Conservation (phyloP, 2,329 filamentous ascomycete genomes). For the Phaeosphaeria sp. region DNA sequence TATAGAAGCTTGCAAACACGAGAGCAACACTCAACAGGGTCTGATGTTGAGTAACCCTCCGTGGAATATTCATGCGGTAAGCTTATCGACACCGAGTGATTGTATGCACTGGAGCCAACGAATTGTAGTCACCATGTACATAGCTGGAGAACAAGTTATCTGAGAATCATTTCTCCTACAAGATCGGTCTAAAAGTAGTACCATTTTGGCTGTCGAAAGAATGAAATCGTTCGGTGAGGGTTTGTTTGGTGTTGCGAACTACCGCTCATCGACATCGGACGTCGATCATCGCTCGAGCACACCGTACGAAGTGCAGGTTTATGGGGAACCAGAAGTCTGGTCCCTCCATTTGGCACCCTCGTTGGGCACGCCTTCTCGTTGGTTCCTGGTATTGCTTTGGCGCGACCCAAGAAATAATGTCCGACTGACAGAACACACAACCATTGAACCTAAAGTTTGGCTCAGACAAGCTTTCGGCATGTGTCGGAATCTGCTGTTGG, state of each 20-base stretch:
- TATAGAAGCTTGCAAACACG: conserved; percentile 12
- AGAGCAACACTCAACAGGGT: conserved; percentile 6
- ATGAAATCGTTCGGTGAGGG: too few species aligned
- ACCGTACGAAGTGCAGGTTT: neutral
- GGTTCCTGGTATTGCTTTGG: neutral
- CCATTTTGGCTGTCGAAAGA: too few species aligned
- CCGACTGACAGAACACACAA: neutral
- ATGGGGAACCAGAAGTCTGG: neutral
- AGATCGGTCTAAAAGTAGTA: too few species aligned
- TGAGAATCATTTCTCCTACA: too few species aligned
- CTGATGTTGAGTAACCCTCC: conserved; percentile 17
- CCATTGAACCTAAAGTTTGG: neutral
- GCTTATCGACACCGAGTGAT: neutral
- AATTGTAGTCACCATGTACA: neutral
- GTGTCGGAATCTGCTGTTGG: neutral
- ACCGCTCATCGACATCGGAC: neutral
- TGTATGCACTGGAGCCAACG: neutral
- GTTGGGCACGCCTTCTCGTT: neutral
- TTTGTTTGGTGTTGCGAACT: neutral
- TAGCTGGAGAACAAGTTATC: neutral
- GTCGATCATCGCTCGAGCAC: neutral
- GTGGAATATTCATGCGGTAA: neutral
- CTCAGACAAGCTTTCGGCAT: neutral
- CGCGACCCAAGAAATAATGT: neutral
- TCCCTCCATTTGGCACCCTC: neutral